Evolutionary conservation across 495 filamentous ascomycete genomes (phyloP), one percentile per base, ranked within the genome.

Genomic region (Margaritispora aquatica): DNA sequence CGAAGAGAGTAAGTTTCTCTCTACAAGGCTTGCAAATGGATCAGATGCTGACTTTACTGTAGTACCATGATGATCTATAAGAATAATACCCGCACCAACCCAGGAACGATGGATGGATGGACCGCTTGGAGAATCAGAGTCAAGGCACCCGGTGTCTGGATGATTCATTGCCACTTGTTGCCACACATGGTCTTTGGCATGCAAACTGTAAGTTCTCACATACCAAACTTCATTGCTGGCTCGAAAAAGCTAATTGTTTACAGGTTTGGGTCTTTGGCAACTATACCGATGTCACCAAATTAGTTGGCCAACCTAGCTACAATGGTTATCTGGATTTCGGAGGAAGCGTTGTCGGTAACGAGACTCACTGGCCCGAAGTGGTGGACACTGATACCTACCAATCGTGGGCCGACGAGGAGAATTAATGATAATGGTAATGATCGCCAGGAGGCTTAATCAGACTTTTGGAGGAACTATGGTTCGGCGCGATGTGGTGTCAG

Each of bases 151-250:
- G 80, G 81, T 15, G 80, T 83, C 9, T 84, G 82, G 82, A 80
- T 84, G 77, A 68, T 82, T 47, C 83, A 86, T 64, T 86, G 82
- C 62, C 83, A 86, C 68, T 76, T 79, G 26, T 66, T 79, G 44
- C 76, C 76, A 60, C 78, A 82, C 65, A 79, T 81, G 74, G 61
- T 78, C 9, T 74, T 79, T 73, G 77, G 78, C 55, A 75, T 34
- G 57, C 27, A 48, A 62, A 34, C 47, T 38, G 44, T 57, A 20
- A 26, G 29, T 21, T 26, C 44, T 48, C 21, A 34, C 41, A 57
- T 49, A 21, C 51, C 9, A 26, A 24, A 57, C 17, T 23, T 55
- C 53, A 27, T 49, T 21, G 2, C 44, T 41, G 53, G 23, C 7
- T 20, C 31, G 27, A 44, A 21, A 17, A n/a, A 29, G 19, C 9